These are phyloP conservation scores for Fusarium robinianum DNA, from an alignment of 2,329 filamentous ascomycete species.

Conservation along the genomic window DNA sequence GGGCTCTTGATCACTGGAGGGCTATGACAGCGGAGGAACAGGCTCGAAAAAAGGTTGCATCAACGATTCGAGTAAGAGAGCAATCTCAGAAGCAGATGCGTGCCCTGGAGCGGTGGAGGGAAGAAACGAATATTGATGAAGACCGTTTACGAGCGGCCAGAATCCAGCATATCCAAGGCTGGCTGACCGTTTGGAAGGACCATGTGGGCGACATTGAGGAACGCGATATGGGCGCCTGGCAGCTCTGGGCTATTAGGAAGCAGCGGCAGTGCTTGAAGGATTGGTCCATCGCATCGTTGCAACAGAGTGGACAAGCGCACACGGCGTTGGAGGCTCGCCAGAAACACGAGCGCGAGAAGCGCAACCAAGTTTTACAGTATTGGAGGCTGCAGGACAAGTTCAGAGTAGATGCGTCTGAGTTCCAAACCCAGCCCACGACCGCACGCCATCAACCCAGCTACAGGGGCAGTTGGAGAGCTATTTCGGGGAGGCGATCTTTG, in stretches of 20 bases:
- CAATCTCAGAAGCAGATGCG: conserved; percentile 14
- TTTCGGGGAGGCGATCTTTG: conserved; percentile 33
- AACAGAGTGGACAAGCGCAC: conserved; percentile 45
- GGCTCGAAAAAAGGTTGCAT: conserved; percentile 21
- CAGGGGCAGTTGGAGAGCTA: conserved; percentile 35
- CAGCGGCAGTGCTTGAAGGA: conserved; percentile 42
- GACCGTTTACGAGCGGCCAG: conserved; percentile 24
- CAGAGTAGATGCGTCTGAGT: conserved; percentile 12
- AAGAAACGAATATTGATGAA: conserved; percentile 22
- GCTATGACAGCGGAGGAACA: conserved; percentile 15
- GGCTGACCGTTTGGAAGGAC: conserved; percentile 33
- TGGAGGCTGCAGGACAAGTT: conserved; percentile 38
- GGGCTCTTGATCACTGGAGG: conserved; percentile 40
- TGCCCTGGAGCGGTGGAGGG: conserved; percentile 29
- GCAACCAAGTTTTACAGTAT: conserved; percentile 37
- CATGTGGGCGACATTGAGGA: conserved; percentile 30
- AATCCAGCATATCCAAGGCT: conserved; percentile 26
- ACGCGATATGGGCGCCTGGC: conserved; percentile 36
- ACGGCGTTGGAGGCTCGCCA: conserved; percentile 42
- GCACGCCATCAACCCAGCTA: conserved; percentile 19
- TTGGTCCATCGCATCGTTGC: conserved; percentile 46
- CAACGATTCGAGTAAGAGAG: conserved; percentile 17
- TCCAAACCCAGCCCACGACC: conserved; percentile 13
- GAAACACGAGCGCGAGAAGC: conserved; percentile 41
- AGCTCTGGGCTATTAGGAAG: conserved; percentile 40